These are phyloP conservation scores for Trypanosoma cruzi DNA, from an alignment of 208 protist genomes.

Conservation along the genomic window DNA sequence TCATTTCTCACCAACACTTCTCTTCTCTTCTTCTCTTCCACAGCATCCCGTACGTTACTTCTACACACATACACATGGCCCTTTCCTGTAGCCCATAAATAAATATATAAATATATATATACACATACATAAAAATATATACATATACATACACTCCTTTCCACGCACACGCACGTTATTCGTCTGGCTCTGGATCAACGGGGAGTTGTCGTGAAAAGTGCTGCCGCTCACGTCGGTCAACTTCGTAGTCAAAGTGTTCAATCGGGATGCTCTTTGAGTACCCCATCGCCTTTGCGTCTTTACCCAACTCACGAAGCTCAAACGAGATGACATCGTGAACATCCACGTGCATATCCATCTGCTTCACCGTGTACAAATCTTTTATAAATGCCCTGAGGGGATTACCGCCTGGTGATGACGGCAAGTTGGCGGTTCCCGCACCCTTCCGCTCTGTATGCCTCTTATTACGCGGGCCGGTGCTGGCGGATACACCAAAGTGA, in stretches of 20 bases:
- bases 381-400: conserved; percentile 18
- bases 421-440: conserved; percentile 12
- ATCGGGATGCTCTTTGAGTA: conserved; percentile 78
- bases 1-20: no score
- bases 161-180: not conserved
- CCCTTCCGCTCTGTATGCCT: conserved; percentile 10
- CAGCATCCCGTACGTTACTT: no score
- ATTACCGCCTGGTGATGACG: conserved; percentile 24
- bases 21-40: no score
- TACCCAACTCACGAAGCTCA: conserved; percentile 73
- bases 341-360: conserved; percentile 63
- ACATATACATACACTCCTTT: no score
- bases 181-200: conserved; percentile 47
- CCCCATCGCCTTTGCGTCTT: conserved; percentile 70
- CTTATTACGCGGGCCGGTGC: conserved; percentile 47
- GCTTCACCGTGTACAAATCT: conserved; percentile 12
- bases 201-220: conserved; percentile 79
- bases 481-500: conserved; percentile 80
- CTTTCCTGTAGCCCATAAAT: no score
- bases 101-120: no score
- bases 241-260: conserved; percentile 78
- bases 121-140: no score
- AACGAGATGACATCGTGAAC: conserved; percentile 72
- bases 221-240: conserved; percentile 56
- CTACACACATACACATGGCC: no score